phyloP scores from a whole-genome alignment of 441 rosid genomes.

The Metrosideros polymorpha region DNA sequence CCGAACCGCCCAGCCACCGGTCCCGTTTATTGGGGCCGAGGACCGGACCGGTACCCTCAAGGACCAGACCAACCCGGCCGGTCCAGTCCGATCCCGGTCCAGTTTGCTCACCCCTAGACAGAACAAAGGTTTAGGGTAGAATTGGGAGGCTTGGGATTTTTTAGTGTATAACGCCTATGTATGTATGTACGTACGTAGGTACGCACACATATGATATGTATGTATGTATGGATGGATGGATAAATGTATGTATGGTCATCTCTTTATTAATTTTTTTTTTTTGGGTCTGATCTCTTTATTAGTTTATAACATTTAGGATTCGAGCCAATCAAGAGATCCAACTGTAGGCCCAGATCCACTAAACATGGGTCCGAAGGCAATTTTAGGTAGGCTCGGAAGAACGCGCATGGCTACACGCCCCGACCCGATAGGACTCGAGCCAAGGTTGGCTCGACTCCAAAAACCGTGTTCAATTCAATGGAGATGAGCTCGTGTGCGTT shows the following conservation, averaged over 20 bases:
- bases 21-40: no score
- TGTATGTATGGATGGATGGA: neutral
- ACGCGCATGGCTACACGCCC: neutral
- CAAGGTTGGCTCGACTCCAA: accelerated
- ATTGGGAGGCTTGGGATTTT: no score
- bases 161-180: no score
- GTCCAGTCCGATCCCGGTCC: no score
- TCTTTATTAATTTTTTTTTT: no score
- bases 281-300: no score
- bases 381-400: neutral
- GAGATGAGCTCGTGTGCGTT: neutral
- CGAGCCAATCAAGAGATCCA: neutral
- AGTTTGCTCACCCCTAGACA: no score
- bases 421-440: neutral
- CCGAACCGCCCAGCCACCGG: no score
- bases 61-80: no score
- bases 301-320: neutral
- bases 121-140: no score
- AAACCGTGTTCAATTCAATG: neutral
- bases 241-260: neutral
- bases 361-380: neutral
- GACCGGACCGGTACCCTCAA: no score
- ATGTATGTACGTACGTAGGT: neutral
- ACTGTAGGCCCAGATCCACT: neutral
- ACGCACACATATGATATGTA: accelerated